These are phyloP conservation scores for Lentithecium fluviatile DNA, from an alignment of 495 filamentous ascomycete genomes.

Conservation along the genomic window DNA sequence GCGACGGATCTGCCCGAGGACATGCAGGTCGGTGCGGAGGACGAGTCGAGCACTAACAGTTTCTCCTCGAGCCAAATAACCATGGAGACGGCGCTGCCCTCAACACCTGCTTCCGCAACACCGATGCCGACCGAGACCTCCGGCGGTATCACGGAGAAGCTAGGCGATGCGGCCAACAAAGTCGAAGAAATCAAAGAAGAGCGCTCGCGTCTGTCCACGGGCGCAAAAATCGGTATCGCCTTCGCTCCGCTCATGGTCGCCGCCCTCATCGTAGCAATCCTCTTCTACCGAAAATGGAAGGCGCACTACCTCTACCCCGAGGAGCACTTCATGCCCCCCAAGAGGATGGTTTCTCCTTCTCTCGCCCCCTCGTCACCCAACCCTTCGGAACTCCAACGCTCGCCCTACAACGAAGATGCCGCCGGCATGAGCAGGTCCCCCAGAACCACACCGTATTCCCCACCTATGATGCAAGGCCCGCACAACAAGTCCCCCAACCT, in stretches of 20 bases:
- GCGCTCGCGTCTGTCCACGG: background rate
- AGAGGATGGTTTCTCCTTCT: background rate
- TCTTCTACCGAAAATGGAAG: background rate
- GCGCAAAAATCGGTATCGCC: constrained; percentile 3
- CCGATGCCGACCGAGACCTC: background rate
- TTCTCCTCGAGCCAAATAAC: background rate
- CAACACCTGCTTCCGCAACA: background rate
- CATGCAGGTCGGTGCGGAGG: background rate
- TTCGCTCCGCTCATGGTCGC: background rate
- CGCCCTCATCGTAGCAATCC: background rate
- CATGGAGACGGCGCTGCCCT: background rate
- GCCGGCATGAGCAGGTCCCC: too few species aligned
- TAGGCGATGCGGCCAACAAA: background rate
- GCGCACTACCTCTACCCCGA: background rate
- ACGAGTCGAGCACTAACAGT: background rate
- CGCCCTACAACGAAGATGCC: too few species aligned
- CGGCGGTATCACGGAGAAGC: background rate
- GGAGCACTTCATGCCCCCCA: background rate
- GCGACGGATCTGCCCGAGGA: constrained; percentile 2
- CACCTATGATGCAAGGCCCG: too few species aligned
- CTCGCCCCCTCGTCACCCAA: background rate
- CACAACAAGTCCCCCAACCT: too few species aligned
- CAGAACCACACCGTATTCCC: too few species aligned
- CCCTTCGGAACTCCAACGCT: too few species aligned
- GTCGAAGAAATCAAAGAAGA: background rate